These are phyloP conservation scores for Hyaloperonospora brassicae DNA, from an alignment of 352 stramenopile genomes.

Conservation along the genomic window DNA sequence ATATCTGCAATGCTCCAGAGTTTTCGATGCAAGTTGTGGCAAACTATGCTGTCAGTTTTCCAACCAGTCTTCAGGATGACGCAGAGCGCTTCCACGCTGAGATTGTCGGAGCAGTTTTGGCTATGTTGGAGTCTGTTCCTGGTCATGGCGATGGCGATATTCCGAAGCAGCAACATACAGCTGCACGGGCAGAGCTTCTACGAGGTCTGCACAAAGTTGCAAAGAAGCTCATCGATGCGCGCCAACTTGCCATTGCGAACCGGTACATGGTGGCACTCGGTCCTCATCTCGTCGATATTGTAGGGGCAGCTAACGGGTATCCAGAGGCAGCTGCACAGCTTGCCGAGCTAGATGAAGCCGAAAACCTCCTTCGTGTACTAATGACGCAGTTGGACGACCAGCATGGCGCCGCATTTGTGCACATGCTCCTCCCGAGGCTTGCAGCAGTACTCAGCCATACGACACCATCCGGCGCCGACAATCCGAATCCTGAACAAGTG, in stretches of 20 bases:
- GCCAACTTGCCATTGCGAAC: slow-evolving; percentile 29
- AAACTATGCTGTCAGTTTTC: slow-evolving; percentile 33
- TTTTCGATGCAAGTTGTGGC: slow-evolving; percentile 35
- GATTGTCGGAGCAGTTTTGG: slow-evolving; percentile 13
- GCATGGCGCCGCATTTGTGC: slow-evolving; percentile 42
- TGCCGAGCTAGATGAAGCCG: slow-evolving; percentile 34
- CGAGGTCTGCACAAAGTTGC: slow-evolving; percentile 29
- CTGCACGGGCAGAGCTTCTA: slow-evolving; percentile 24
- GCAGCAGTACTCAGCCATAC: slow-evolving; percentile 26
- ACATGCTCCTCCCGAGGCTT: slow-evolving; percentile 51
- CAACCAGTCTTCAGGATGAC: slow-evolving; percentile 22
- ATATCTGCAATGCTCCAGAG: slow-evolving; percentile 26
- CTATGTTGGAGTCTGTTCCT: slow-evolving; percentile 15
- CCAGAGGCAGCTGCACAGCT: slow-evolving; percentile 19
- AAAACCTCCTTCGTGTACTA: slow-evolving; percentile 42
- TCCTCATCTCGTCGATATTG: slow-evolving; percentile 32
- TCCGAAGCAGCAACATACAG: slow-evolving; percentile 19
- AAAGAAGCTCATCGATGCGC: slow-evolving; percentile 38
- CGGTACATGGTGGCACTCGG: slow-evolving; percentile 41
- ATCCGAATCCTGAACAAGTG: slow-evolving; percentile 16
- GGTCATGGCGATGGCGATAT: slow-evolving; percentile 6
- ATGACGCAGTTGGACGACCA: slow-evolving; percentile 40
- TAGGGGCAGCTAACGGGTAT: slow-evolving; percentile 19
- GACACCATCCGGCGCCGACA: slow-evolving; percentile 7
- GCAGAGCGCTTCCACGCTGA: slow-evolving; percentile 36